Percentiles rank a stretch among this genome's conserved stretches.
phyloP scores from a whole-genome alignment of 2,329 filamentous ascomycete species.

The Fusarium tricinctum region DNA sequence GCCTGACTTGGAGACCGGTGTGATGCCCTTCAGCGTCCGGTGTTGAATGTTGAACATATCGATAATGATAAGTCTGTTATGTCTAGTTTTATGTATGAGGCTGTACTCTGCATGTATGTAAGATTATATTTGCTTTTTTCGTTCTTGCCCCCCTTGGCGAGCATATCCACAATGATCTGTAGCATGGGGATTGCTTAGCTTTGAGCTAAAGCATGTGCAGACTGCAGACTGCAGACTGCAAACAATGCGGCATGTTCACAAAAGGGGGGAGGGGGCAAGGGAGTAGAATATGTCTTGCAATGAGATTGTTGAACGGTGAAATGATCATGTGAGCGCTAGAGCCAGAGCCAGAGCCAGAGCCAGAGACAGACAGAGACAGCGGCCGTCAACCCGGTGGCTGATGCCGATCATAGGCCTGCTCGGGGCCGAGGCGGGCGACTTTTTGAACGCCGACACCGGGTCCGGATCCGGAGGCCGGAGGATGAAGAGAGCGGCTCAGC shows the following conservation, averaged over 20 bases:
- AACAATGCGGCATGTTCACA: conserved; percentile 10
- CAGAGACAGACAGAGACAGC: neutral
- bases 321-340: conserved; percentile 27
- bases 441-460: conserved; percentile 12
- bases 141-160: neutral
- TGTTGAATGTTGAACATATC: neutral
- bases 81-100: neutral
- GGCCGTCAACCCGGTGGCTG: neutral
- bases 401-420: conserved; percentile 15
- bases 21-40: conserved; percentile 6
- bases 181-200: neutral
- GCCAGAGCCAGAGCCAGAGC: neutral
- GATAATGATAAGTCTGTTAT: too few species aligned
- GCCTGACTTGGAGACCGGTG: conserved; percentile 23
- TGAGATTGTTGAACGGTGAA: conserved; percentile 20
- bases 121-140: conserved; percentile 6
- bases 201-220: neutral
- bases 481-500: neutral
- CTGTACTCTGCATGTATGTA: neutral
- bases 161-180: conserved; percentile 11
- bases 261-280: neutral
- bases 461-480: conserved; percentile 22
- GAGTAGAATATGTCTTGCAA: conserved; percentile 3
- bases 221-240: too few species aligned
- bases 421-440: conserved; percentile 16